phyloP scores from a whole-genome alignment of 2,329 filamentous ascomycete species.

The Corynespora cassiicola region DNA sequence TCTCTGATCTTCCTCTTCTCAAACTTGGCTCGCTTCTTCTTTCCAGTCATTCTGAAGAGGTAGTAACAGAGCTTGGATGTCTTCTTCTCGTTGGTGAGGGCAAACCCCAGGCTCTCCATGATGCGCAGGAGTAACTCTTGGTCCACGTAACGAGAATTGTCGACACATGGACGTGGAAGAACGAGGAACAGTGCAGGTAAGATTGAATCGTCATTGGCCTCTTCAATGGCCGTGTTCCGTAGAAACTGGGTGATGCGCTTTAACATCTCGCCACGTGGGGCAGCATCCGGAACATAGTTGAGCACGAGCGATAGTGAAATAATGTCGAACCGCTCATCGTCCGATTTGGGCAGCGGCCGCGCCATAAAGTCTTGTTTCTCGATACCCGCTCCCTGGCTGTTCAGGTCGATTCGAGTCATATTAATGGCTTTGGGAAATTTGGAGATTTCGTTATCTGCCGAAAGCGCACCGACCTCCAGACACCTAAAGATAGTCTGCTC shows the following conservation, averaged over 20 bases:
- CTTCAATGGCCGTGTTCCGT: constrained; percentile 10
- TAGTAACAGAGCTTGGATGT: constrained; percentile 88
- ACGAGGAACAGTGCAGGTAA: constrained; percentile 83
- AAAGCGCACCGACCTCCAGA: constrained; percentile 89
- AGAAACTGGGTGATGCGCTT: constrained; percentile 44
- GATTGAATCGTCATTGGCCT: constrained; percentile 8
- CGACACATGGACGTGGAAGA: constrained; percentile 83
- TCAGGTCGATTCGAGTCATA: constrained; percentile 85
- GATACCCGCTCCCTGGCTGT: constrained; percentile 84
- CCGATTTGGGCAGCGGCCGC: constrained; percentile 71
- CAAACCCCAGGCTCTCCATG: constrained; percentile 79
- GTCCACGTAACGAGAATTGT: constrained; percentile 89
- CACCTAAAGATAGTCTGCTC: constrained; percentile 59
- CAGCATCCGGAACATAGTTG: constrained; percentile 87
- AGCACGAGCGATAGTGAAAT: constrained; percentile 91
- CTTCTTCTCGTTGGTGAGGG: constrained; percentile 68
- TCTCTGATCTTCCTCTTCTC: constrained; percentile 79
- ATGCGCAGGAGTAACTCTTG: constrained; percentile 72
- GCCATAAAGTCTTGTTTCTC: constrained; percentile 93
- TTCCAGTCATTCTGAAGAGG: constrained; percentile 70
- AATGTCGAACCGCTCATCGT: constrained; percentile 78
- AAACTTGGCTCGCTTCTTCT: constrained; percentile 52
- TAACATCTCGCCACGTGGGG: constrained; percentile 83
- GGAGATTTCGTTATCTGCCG: constrained; percentile 83
- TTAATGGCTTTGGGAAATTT: constrained; percentile 69